These are phyloP conservation scores for Podila verticillata DNA, from an alignment of 192 early-diverging fungal genomes.

Conservation along the genomic window DNA sequence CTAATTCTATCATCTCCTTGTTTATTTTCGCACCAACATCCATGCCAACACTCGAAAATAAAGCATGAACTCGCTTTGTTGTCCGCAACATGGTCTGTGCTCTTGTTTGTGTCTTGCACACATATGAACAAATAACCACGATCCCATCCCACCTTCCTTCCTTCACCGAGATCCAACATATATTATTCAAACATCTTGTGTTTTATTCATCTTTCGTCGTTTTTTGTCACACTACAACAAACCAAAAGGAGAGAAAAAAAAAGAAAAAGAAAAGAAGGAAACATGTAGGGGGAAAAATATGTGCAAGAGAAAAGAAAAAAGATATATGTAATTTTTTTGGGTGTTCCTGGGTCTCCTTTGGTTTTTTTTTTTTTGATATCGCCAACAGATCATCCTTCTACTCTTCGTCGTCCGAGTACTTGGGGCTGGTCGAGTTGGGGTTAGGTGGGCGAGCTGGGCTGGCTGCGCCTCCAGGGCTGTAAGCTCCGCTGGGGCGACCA, in stretches of 20 bases:
- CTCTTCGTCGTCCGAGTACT: constrained; percentile 49
- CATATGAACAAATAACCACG: no score
- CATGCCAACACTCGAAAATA: no score
- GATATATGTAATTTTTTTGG: no score
- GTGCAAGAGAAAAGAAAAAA: no score
- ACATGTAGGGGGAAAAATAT: background rate
- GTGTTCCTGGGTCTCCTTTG: no score
- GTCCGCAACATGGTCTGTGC: no score
- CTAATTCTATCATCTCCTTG: no score
- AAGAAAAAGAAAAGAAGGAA: constrained; percentile 6
- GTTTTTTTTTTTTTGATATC: no score
- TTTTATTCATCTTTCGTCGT: background rate
- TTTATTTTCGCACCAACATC: no score
- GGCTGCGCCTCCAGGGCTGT: constrained; percentile 19
- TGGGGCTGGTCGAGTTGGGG: constrained; percentile 17
- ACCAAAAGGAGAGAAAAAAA: background rate
- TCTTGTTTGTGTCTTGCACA: no score
- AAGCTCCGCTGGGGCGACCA: constrained; percentile 25
- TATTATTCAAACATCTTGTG: background rate
- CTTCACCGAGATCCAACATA: background rate
- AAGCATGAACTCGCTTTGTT: no score
- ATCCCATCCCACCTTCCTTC: background rate
- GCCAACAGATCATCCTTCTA: background rate
- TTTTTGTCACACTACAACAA: background rate
- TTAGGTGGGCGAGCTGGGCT: background rate